Evolutionary conservation across 2,329 filamentous ascomycete species (phyloP).

Genomic region (Drechslera avenae): DNA sequence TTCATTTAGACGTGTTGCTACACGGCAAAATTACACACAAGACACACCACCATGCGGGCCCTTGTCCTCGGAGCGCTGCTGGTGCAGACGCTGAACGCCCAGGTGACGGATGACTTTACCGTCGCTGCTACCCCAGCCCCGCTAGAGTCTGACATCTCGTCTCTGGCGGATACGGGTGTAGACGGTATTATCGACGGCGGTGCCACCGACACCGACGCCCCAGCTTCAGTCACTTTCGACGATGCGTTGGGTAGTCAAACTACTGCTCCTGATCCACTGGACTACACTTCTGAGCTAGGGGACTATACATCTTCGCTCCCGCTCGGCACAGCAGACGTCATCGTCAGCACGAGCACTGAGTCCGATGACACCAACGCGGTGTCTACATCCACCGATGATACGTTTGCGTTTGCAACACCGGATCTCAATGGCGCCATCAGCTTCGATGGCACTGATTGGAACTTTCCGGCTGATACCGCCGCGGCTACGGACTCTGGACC

Average conservation of each 20-base stretch:
- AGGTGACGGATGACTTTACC: neutral
- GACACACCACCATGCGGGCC: conserved; percentile 20
- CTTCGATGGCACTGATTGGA: neutral
- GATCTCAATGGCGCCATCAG: neutral
- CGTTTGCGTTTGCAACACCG: neutral
- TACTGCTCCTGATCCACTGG: neutral
- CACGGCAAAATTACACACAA: too few species aligned
- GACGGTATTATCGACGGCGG: neutral
- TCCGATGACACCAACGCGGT: neutral
- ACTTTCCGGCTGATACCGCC: neutral
- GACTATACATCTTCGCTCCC: too few species aligned
- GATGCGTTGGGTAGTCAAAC: neutral
- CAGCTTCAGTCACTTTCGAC: neutral
- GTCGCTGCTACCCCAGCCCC: neutral
- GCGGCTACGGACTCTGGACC: neutral
- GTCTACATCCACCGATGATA: neutral
- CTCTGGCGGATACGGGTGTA: neutral
- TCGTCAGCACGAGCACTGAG: too few species aligned
- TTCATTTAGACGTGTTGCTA: too few species aligned
- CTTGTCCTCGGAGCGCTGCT: conserved; percentile 20
- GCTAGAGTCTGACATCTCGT: neutral
- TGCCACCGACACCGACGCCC: too few species aligned
- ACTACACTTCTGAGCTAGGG: neutral
- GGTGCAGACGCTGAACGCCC: conserved; percentile 17
- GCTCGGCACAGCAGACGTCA: too few species aligned